These are phyloP conservation scores for Fusarium pseudonygamai DNA, from an alignment of 2,329 filamentous ascomycete genomes.

Conservation along the genomic window DNA sequence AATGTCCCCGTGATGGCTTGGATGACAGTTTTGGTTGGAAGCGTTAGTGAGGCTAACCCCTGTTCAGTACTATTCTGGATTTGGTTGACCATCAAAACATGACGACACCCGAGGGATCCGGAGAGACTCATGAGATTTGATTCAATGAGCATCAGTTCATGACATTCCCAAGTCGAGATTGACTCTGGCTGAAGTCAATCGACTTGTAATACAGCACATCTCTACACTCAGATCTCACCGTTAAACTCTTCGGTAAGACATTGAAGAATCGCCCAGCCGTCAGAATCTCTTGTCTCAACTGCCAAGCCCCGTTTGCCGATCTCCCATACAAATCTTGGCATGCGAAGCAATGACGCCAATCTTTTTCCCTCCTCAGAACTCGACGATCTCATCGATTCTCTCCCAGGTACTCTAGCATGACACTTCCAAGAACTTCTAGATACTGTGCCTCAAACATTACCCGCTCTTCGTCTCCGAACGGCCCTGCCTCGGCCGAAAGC, in stretches of 20 bases:
- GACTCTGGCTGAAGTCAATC: neutral
- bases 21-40: neutral
- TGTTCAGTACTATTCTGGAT: neutral
- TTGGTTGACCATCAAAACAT: neutral
- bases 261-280: neutral
- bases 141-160: neutral
- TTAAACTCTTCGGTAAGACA: neutral
- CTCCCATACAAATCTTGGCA: constrained; percentile 15
- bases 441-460: neutral
- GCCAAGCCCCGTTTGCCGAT: constrained; percentile 26
- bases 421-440: neutral
- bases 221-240: neutral
- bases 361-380: neutral
- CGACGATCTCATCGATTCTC: neutral
- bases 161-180: neutral
- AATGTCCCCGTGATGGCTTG: neutral
- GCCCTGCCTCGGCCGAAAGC: constrained; percentile 35
- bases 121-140: neutral
- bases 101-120: constrained; percentile 32
- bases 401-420: neutral
- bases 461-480: constrained; percentile 15
- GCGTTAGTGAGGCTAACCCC: constrained; percentile 1
- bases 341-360: constrained; percentile 14
- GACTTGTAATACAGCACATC: rapidly evolving
- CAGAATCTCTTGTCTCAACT: neutral